Percentiles rank a stretch among this genome's conserved stretches.
Conservation (phyloP, 179 eudicot species). For the Spergularia azorica region DNA sequence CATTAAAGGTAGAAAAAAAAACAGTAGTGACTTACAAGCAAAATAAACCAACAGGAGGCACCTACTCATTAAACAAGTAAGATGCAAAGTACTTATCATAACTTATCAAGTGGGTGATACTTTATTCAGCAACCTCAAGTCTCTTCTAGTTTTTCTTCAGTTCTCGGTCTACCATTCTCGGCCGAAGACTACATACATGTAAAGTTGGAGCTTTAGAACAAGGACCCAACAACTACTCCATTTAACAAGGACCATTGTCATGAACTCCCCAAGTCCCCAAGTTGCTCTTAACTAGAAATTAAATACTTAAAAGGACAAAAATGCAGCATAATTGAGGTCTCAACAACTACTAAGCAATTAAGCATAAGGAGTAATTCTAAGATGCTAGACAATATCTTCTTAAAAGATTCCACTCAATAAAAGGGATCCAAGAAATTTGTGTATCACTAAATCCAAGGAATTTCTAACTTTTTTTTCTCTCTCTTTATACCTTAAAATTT, state of each 20-base stretch:
- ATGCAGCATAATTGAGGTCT: conserved; percentile 2
- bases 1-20: conserved; percentile 9
- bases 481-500: neutral
- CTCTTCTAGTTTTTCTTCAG: neutral
- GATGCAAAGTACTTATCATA: conserved; percentile 28
- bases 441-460: conserved; percentile 5
- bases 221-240: conserved; percentile 17
- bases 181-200: conserved; percentile 8
- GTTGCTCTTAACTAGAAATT: neutral
- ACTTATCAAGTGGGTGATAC: conserved; percentile 8
- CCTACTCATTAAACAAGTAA: conserved; percentile 14
- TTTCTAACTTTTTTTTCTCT: neutral
- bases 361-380: neutral
- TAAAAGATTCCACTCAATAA: neutral
- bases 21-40: conserved; percentile 30
- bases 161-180: conserved; percentile 11
- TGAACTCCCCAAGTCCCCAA: conserved; percentile 5
- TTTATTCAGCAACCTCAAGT: conserved; percentile 14
- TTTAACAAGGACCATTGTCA: conserved; percentile 9
- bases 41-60: conserved; percentile 24
- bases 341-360: neutral
- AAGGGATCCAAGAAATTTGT: conserved; percentile 7
- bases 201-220: neutral
- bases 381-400: conserved; percentile 13
- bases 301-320: conserved; percentile 8